Base-by-base conservation (phyloP, 176 grass and related monocot species). In the Aegilops umbellulata region DNA sequence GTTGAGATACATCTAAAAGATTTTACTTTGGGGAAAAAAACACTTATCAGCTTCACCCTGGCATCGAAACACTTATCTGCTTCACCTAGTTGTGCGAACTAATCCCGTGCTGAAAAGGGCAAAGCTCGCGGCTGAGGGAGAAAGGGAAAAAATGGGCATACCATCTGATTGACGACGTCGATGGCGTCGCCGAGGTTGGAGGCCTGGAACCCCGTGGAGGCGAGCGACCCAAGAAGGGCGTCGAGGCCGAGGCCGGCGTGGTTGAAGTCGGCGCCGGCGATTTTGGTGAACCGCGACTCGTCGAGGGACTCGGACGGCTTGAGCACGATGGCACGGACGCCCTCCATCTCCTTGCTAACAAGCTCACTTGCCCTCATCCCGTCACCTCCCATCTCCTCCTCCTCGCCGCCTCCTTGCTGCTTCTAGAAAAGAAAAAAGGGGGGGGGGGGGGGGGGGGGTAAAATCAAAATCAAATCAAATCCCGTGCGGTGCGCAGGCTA, bases 151-250 rank as follows among this genome's bases (percentile, higher is more conserved):
- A 39, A 22, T 6, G 47, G 27, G 32, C 3, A 41, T 41, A 41
- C 39, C 95, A 98, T 98, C 82, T 98, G 91, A 58, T 94, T 92
- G 77, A 98, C 93, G 34, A 91, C 60, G 27, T 82, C 77, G 31
- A 94, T 87, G 73, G 93, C 95, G 84, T 94, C 91, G 15, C 89
- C 91, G 16, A 98, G 93, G 74, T 94, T 89, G 81, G 93, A 92
- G 1, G 95, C 93, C 74, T 95, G 93, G 84, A 95, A 98, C 2
- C 95, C 93, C 16, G 93, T 94, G 35, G 62, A 34, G 12, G 78
- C 78, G 86, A 98, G 60, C 68, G 93, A 95, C 1, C 23, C 63
- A 10, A 98, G 93, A 19, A 98, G 62, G 16, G 74, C 77, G 0
- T 58, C 55, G 74, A 98, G 87, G 14, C 92, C 93, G 66, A 93